Percentiles rank a stretch among this genome's conserved stretches.
These are phyloP conservation scores for Xylaria nigripes DNA, from an alignment of 495 filamentous ascomycete genomes.

Conservation along the genomic window DNA sequence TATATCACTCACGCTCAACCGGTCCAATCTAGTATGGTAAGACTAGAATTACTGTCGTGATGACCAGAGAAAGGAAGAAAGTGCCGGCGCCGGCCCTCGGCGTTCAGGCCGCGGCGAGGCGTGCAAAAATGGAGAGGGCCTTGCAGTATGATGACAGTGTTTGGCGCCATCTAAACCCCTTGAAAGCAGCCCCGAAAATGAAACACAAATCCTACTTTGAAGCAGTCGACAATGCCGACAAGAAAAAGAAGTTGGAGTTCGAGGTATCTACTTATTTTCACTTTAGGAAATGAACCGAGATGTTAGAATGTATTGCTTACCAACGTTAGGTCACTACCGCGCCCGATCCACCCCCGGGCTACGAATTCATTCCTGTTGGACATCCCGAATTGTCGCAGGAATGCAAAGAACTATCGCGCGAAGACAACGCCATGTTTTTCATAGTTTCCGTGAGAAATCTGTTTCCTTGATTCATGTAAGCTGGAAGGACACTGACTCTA, in stretches of 20 bases:
- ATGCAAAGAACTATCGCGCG: constrained; percentile 75
- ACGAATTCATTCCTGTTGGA: constrained; percentile 75
- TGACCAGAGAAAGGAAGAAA: constrained; percentile 26
- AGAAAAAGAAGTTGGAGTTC: constrained; percentile 49
- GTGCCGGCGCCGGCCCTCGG: constrained; percentile 17
- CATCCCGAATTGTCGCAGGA: constrained; percentile 62
- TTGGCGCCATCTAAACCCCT: constrained; percentile 21
- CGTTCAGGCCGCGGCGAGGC: constrained; percentile 15
- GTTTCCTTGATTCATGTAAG: neutral
- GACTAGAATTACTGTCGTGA: constrained; percentile 23
- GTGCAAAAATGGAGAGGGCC: constrained; percentile 21
- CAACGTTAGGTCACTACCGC: constrained; percentile 34
- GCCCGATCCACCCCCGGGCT: constrained; percentile 58
- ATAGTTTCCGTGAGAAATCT: constrained; percentile 63
- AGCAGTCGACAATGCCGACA: constrained; percentile 46
- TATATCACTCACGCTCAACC: constrained; percentile 15
- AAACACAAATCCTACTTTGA: constrained; percentile 49
- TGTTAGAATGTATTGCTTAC: constrained; percentile 19
- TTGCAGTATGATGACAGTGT: constrained; percentile 12
- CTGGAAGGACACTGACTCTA: neutral
- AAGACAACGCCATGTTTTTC: constrained; percentile 57
- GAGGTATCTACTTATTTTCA: constrained; percentile 32
- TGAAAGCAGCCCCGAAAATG: constrained; percentile 30
- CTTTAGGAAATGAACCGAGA: neutral
- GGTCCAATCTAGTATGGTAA: constrained; percentile 22